Evolutionary conservation across 208 protist species (phyloP).

Genomic region (Novymonas esmeraldas): DNA sequence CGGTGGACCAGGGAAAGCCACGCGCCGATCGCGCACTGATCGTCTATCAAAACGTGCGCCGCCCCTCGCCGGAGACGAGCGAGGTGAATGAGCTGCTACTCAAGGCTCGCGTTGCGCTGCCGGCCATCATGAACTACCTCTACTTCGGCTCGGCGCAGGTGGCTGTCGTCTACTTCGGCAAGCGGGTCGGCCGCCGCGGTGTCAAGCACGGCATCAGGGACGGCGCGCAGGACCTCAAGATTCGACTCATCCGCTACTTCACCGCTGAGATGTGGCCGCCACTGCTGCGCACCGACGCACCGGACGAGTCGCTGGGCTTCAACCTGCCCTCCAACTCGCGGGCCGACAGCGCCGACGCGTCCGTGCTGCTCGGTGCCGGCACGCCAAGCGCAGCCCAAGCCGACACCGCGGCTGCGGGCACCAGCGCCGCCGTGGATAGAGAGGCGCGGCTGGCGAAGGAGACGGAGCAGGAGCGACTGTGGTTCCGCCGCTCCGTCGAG

Average conservation of each 20-base stretch:
- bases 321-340: neutral
- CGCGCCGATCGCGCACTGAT: conserved; percentile 43
- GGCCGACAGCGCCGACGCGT: neutral
- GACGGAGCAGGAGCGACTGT: conserved; percentile 40
- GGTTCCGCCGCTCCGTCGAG: conserved; percentile 58
- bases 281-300: conserved; percentile 64
- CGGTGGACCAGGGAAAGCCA: conserved; percentile 9
- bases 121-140: conserved; percentile 71
- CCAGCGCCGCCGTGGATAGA: neutral
- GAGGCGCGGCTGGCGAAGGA: conserved; percentile 21
- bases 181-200: conserved; percentile 32
- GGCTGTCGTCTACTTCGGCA: conserved; percentile 69
- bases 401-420: neutral
- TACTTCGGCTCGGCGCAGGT: conserved; percentile 58
- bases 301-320: conserved; percentile 56
- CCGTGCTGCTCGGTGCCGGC: neutral
- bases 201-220: conserved; percentile 42
- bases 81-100: conserved; percentile 42
- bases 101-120: conserved; percentile 48
- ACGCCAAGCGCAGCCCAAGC: neutral
- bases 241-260: conserved; percentile 62
- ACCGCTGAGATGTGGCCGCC: conserved; percentile 72
- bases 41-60: conserved; percentile 62
- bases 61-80: conserved; percentile 18
- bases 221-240: conserved; percentile 69